A percentile compares a stretch with the other conserved stretches of the same genome.
Conservation (phyloP, 768 basidiomycete genomes). For the Boletus sp. region DNA sequence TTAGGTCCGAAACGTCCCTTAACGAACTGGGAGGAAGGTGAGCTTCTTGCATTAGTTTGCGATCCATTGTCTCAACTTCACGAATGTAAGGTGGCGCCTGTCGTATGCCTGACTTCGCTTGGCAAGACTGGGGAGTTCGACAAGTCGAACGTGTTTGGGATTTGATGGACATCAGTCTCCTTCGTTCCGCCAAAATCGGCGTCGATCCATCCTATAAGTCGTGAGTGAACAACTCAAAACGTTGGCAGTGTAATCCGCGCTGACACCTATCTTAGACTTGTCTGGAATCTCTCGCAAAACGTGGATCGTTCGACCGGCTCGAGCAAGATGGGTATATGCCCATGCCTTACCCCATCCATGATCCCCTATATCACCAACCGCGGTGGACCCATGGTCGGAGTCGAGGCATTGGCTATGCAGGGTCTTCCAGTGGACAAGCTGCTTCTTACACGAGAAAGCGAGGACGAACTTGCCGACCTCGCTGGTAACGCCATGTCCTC, state of each 20-base stretch:
- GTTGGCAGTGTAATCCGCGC: background rate
- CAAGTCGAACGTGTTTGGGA: conserved; percentile 97
- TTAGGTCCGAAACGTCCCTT: conserved; percentile 82
- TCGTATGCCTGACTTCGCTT: conserved; percentile 83
- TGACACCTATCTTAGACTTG: conserved; percentile 47
- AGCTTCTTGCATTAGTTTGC: conserved; percentile 12
- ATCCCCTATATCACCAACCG: conserved; percentile 95
- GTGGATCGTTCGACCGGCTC: conserved; percentile 89
- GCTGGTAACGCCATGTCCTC: conserved; percentile 99
- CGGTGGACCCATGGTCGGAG: conserved; percentile 91
- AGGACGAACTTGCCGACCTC: conserved; percentile 90
- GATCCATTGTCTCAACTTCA: background rate
- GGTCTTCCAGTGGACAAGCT: conserved; percentile 92
- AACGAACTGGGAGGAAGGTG: conserved; percentile 92
- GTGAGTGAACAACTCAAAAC: conserved; percentile 41
- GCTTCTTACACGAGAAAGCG: conserved; percentile 86
- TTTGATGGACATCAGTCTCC: conserved; percentile 84
- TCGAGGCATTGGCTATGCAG: conserved; percentile 92
- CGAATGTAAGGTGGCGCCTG: conserved; percentile 63
- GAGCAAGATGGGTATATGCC: conserved; percentile 77
- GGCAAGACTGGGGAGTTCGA: conserved; percentile 90
- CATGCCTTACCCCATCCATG: conserved; percentile 94
- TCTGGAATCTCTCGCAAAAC: conserved; percentile 97
- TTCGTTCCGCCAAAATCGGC: conserved; percentile 76
- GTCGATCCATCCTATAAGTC: conserved; percentile 88